These are phyloP conservation scores for Brasilioporus rufonigricans DNA, from an alignment of 768 basidiomycete genomes.

Conservation along the genomic window DNA sequence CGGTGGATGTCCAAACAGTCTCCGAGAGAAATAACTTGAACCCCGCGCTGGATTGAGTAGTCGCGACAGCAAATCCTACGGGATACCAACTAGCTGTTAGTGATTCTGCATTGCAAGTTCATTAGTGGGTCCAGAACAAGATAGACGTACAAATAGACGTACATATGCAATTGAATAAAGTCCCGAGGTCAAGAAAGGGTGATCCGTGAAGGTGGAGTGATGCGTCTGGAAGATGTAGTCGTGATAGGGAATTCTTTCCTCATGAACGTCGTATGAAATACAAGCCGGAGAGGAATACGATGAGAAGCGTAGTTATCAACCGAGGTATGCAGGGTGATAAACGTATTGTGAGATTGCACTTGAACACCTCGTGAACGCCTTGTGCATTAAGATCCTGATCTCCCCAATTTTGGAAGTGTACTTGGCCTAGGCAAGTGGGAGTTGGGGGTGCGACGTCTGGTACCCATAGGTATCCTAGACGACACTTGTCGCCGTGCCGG, in stretches of 20 bases:
- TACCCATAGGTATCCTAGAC: conserved; percentile 62
- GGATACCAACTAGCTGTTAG: no score
- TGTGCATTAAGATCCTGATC: conserved; percentile 51
- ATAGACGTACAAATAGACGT: neutral
- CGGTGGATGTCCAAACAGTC: neutral
- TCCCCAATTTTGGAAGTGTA: conserved; percentile 61
- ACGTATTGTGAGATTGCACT: conserved; percentile 16
- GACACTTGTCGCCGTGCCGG: conserved; percentile 48
- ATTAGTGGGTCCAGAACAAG: neutral
- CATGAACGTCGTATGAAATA: conserved; percentile 6
- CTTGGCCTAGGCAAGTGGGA: conserved; percentile 54
- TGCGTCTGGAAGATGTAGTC: no score
- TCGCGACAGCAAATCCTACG: no score
- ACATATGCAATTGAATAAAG: neutral
- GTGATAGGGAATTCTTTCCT: neutral
- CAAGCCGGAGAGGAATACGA: conserved; percentile 19
- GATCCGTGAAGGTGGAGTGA: no score
- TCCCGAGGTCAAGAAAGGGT: neutral
- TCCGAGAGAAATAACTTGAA: neutral
- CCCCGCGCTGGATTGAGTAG: no score
- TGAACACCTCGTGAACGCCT: conserved; percentile 23
- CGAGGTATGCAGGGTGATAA: conserved; percentile 13
- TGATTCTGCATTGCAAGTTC: neutral
- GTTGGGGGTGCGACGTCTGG: conserved; percentile 42
- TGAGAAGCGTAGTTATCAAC: conserved; percentile 17